These are phyloP conservation scores for Asterochloris sp. DNA, from an alignment of 139 green algal species.

Conservation along the genomic window DNA sequence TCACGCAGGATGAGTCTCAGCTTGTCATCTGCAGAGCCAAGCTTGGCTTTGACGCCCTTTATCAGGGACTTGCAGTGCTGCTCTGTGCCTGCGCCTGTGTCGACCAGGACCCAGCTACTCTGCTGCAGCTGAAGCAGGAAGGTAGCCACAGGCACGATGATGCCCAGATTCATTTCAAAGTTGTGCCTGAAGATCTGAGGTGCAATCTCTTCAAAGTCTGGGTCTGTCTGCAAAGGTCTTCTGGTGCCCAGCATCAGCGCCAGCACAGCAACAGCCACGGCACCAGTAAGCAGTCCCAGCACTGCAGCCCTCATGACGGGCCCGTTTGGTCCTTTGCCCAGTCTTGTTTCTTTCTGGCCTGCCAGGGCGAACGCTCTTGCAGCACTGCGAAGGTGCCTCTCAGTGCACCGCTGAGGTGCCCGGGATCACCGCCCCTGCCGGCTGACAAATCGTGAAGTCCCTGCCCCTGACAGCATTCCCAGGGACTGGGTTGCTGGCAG, in stretches of 20 bases:
- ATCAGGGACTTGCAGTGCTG: neutral
- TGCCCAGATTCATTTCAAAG: neutral
- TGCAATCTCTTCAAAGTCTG: neutral
- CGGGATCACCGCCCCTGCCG: no score
- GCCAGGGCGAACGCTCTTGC: no score
- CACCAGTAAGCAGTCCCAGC: slow-evolving; percentile 3
- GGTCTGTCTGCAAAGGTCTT: neutral
- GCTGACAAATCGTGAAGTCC: no score
- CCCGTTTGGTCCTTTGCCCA: no score
- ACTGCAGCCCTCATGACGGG: no score
- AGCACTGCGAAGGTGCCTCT: no score
- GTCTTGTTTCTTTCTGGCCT: no score
- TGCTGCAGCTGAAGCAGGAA: slow-evolving; percentile 3
- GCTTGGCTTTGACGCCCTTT: slow-evolving; percentile 1
- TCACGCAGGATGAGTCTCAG: slow-evolving; percentile 6
- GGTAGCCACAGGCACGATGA: neutral
- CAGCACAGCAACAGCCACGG: neutral
- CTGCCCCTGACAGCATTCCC: no score
- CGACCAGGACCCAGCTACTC: slow-evolving; percentile 2
- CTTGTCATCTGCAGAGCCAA: neutral
- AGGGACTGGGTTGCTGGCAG: no score
- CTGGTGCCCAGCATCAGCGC: neutral
- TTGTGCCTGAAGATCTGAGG: slow-evolving; percentile 2
- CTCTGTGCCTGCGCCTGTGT: neutral
- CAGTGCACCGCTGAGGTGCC: no score